Base-by-base conservation (phyloP, 73 alveolate species). In the Paramecium tetraurelia region DNA sequence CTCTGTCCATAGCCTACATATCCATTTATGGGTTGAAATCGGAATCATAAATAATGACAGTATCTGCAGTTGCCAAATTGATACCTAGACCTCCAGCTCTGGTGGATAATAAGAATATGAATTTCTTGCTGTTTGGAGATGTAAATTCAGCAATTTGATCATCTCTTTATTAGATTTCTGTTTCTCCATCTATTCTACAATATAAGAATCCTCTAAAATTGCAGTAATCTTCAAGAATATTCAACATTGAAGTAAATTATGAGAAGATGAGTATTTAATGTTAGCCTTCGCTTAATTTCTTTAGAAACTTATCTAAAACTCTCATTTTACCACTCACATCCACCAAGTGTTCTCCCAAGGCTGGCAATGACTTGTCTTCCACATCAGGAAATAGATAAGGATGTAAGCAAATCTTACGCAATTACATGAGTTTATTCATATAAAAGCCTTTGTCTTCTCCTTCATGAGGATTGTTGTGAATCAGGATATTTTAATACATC, bases 21-120 rank as follows among this genome's bases (percentile, higher is more conserved):
- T 99, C 99, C 90, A 98, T 97, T 86, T 98, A 98, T 4, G 99
- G 99, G 89, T 99, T 99, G 99, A 99, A 99, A 95, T 99, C 99
- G 75, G 98, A 93, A 85, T 99, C 99, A 94, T 96, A 99, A 59
- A 99, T 95, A 38, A 99, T 95, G 58, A 99, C 99, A 50, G 99
- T 98, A 93, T 99, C 99, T 9, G 99, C 99, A 16, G 99, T 95
- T 98, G 98, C 99, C 85, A 99, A 93, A 89, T 99, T 99, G 36
- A 99, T 94, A 33, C 99, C 99, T 8, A 96, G 93, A 11, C 99
- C 99, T 1, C 99, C 99, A 22, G 99, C 99, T 58, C 99, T 93
- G 1, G 99, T 99, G 84, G 99, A 95, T 33, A 99, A 93, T 72
- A 99, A 94, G 94, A 98, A 99, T 40, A 99, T 95, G 93, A 98